phyloP scores from a whole-genome alignment of 306 rosid species.

The Hylodesmum podocarpum region DNA sequence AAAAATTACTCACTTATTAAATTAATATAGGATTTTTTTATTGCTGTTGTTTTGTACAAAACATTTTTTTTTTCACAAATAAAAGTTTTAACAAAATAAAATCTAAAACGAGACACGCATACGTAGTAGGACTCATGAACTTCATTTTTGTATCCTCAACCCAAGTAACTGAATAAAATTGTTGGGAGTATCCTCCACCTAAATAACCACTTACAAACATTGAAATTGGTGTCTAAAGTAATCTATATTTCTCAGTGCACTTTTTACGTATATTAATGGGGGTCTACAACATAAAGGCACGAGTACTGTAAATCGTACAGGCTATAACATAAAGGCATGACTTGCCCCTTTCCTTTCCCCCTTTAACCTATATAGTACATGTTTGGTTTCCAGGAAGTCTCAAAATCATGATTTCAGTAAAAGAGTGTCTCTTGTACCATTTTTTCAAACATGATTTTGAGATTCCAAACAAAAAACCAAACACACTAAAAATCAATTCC shows the following conservation, averaged over 20 bases:
- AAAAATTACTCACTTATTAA: neutral
- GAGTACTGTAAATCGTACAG: neutral
- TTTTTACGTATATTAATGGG: constrained; percentile 25
- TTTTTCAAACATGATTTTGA: constrained; percentile 7
- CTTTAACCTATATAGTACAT: constrained; percentile 3
- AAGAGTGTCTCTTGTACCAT: neutral
- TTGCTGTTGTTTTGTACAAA: no score
- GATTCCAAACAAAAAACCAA: constrained; percentile 10
- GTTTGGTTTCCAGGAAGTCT: neutral
- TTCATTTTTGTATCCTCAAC: neutral
- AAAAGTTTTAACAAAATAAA: no score
- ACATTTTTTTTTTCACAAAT: no score
- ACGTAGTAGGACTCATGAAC: no score
- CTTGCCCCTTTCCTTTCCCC: neutral
- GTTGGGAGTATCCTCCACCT: neutral
- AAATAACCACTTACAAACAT: constrained; percentile 4
- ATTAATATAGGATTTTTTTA: no score
- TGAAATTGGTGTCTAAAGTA: neutral
- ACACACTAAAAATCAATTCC: constrained; percentile 2
- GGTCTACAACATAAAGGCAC: constrained; percentile 31
- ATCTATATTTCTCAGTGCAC: neutral
- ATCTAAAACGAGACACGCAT: no score
- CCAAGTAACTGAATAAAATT: neutral
- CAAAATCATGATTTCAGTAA: neutral
- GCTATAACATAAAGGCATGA: neutral